Base-by-base conservation (phyloP, 768 basidiomycete genomes). In the Boletus bicolor region DNA sequence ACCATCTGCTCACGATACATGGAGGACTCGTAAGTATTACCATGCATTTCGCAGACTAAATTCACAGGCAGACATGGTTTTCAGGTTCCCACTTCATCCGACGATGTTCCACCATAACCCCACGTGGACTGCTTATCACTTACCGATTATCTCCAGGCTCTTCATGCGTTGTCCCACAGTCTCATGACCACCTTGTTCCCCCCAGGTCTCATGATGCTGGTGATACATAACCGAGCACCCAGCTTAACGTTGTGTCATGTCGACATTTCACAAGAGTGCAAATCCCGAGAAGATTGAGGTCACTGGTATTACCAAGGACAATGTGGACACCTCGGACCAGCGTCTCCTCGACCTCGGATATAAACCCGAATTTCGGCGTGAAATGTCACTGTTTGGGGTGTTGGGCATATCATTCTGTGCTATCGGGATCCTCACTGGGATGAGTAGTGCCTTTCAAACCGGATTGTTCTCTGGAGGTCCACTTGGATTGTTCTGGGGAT, bases 331-430 rank as follows among this genome's bases (percentile, higher is more conserved):
- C 38, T 68, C 64, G 21, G 77, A 83, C 67, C 67, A 72, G 57
- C 74, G 79, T 30, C 69, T 81, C 49, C 71, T 75, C 44, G 77
- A 80, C 42, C 75, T 84, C 17, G 82, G 82, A 10, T 83, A 83
- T 63, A 77, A 76, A 60, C 74, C 77, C 48, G 78, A 83, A 58
- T 83, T 83, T 64, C 71, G 77, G n/a, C 74, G 82, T 32, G 80
- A 82, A 61, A 82, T 84, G 79, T 80, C 80, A 12, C 68, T 82
- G 35, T 82, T 79, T 50, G 82, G 82, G 24, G 82, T 84, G 35
- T 70, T 83, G 44, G 81, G 82, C 17, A 79, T 83, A 64, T 82
- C 80, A 0, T 84, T 84, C 64, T 82, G 82, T 46, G 77, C 82
- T 8, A 82, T 84, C 28, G 81, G 82, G 6, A 82, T 84, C 58